A percentile compares a stretch with the other conserved stretches of the same genome.
Conservation (phyloP, 2,329 filamentous ascomycete species). For the Plenodomus biglobosus region DNA sequence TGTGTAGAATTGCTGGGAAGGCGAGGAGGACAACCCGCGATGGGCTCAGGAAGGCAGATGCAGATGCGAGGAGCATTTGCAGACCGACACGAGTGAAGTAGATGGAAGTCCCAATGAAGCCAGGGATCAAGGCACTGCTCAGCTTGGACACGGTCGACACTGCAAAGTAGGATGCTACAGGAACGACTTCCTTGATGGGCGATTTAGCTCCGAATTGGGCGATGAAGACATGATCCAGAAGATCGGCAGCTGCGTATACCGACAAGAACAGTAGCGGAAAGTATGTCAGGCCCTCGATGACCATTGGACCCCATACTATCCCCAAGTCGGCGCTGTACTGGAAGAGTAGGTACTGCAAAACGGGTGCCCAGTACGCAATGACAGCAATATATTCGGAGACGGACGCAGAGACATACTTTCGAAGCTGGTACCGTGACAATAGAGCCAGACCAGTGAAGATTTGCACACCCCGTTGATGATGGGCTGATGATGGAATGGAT, state of each 20-base stretch:
- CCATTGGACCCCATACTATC: conserved; percentile 69
- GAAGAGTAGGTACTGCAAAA: conserved; percentile 71
- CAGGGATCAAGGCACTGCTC: conserved; percentile 46
- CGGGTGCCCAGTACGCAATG: conserved; percentile 73
- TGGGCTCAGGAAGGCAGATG: conserved; percentile 68
- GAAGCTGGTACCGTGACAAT: conserved; percentile 64
- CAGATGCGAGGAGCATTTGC: conserved; percentile 65
- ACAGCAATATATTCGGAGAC: conserved; percentile 63
- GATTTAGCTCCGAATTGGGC: conserved; percentile 57
- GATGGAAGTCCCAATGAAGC: conserved; percentile 62
- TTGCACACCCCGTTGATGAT: conserved; percentile 68
- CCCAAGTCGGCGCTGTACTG: conserved; percentile 66
- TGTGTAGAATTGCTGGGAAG: conserved; percentile 73
- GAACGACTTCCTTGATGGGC: conserved; percentile 65
- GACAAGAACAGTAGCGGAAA: conserved; percentile 53
- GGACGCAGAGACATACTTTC: conserved; percentile 53
- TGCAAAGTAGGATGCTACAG: conserved; percentile 66
- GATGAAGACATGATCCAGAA: conserved; percentile 64
- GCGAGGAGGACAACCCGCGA: conserved; percentile 68
- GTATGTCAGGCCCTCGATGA: conserved; percentile 73
- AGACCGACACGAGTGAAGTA: conserved; percentile 71
- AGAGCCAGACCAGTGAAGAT: conserved; percentile 71
- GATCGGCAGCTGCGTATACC: conserved; percentile 47
- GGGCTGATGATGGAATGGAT: conserved; percentile 71
- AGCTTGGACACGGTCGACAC: conserved; percentile 56